Percentiles rank a stretch among this genome's conserved stretches.
Evolutionary conservation across 768 basidiomycete species (phyloP).

Genomic region (Hygrocybe coccinea): DNA sequence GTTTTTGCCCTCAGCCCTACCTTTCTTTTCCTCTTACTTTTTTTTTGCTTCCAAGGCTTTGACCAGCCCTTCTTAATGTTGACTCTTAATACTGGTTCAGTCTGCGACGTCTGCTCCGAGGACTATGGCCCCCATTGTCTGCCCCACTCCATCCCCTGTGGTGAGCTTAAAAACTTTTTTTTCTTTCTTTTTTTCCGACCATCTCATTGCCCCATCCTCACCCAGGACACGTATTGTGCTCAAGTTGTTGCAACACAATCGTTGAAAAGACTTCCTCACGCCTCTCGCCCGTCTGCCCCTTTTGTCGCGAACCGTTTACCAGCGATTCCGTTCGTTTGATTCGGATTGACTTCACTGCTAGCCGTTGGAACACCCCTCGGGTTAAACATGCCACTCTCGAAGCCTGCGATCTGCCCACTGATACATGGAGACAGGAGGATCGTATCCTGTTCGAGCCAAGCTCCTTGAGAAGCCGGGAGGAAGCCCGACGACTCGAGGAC

Average conservation of each 20-base stretch:
- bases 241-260: constrained; percentile 71
- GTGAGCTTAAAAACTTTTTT: constrained; percentile 37
- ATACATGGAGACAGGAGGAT: constrained; percentile 1
- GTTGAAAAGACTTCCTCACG: constrained; percentile 74
- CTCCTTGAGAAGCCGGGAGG: constrained; percentile 40
- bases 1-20: constrained; percentile 37
- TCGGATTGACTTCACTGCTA: constrained; percentile 70
- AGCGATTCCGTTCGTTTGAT: constrained; percentile 65
- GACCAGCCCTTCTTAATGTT: constrained; percentile 48
- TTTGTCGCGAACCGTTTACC: constrained; percentile 75
- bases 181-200: constrained; percentile 16
- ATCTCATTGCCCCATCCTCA: constrained; percentile 20
- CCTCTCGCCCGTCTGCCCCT: constrained; percentile 72
- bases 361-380: constrained; percentile 66
- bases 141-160: constrained; percentile 80
- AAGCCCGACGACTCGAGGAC: constrained; percentile 67
- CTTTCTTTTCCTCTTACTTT: constrained; percentile 27
- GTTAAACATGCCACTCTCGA: constrained; percentile 49
- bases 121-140: constrained; percentile 71
- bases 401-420: constrained; percentile 23
- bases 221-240: constrained; percentile 76
- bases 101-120: constrained; percentile 88
- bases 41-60: constrained; percentile 16
- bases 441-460: constrained; percentile 28
- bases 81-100: constrained; percentile 74